Conservation (phyloP, 1,284 basidiomycete genomes). For the Cryptococcus sp. region DNA sequence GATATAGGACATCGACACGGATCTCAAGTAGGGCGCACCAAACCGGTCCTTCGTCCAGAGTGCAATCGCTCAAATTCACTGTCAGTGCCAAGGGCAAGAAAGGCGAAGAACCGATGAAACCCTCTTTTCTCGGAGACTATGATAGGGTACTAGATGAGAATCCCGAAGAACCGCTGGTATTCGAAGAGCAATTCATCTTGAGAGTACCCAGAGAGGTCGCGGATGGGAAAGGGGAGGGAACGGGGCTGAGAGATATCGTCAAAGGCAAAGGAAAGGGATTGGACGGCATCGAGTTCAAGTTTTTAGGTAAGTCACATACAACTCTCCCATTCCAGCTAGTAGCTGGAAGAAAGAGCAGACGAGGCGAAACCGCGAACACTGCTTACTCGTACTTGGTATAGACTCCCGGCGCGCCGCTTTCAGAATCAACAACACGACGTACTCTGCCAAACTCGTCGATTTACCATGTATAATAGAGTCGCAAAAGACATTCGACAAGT, state of each 20-base stretch:
- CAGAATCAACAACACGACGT: slow-evolving; percentile 77
- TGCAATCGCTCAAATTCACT: slow-evolving; percentile 39
- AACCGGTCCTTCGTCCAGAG: neutral
- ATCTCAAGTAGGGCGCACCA: slow-evolving; percentile 13
- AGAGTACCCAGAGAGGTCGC: slow-evolving; percentile 72
- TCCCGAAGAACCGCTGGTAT: slow-evolving; percentile 79
- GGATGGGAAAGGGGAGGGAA: slow-evolving; percentile 35
- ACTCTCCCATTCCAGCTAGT: no score
- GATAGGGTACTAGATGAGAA: slow-evolving; percentile 95
- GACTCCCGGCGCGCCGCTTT: slow-evolving; percentile 91
- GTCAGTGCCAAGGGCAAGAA: slow-evolving; percentile 33
- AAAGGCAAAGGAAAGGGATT: slow-evolving; percentile 70
- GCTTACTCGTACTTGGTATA: slow-evolving; percentile 41
- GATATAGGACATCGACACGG: slow-evolving; percentile 10
- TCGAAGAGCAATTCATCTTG: slow-evolving; percentile 97
- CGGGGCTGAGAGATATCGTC: slow-evolving; percentile 74
- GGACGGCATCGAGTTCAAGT: slow-evolving; percentile 95
- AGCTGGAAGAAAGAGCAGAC: neutral
- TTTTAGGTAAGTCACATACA: slow-evolving; percentile 70
- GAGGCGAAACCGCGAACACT: neutral
- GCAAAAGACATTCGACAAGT: slow-evolving; percentile 94
- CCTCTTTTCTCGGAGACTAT: slow-evolving; percentile 81
- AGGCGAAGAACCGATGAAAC: slow-evolving; percentile 41
- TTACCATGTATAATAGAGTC: slow-evolving; percentile 92
- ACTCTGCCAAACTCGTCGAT: slow-evolving; percentile 93